Percentiles rank a stretch among this genome's conserved stretches.
phyloP scores from a whole-genome alignment of 352 stramenopile genomes.

The Pythium guiyangense region DNA sequence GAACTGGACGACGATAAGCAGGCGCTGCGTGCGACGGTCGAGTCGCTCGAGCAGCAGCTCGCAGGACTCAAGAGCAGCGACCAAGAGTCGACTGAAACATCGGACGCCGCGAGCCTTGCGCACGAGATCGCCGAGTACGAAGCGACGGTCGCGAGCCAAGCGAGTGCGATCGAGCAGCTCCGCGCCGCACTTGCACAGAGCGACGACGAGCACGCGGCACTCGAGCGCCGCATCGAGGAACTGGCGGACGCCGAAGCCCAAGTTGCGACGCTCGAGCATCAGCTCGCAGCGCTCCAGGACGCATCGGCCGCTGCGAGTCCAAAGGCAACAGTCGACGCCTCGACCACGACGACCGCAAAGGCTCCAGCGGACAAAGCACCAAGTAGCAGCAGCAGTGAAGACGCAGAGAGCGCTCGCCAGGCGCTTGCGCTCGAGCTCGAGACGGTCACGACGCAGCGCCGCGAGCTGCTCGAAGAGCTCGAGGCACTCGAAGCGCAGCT shows the following conservation, averaged over 20 bases:
- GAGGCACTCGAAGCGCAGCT: conserved; percentile 38
- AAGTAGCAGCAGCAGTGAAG: conserved; percentile 8
- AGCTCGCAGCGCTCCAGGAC: conserved; percentile 3
- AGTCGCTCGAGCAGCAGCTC: not conserved
- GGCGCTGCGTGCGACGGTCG: conserved; percentile 5
- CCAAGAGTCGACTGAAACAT: conserved; percentile 19
- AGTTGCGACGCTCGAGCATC: conserved; percentile 6
- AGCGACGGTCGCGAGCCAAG: conserved; percentile 13
- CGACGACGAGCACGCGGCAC: conserved; percentile 11
- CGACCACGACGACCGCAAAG: not conserved
- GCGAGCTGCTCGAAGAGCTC: conserved; percentile 42
- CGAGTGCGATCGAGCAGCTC: conserved; percentile 13
- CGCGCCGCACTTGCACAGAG: conserved; percentile 5
- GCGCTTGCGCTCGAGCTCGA: conserved; percentile 22
- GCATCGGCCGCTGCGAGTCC: not conserved
- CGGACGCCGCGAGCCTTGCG: conserved; percentile 10
- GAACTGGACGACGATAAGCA: conserved; percentile 21
- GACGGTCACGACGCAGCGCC: conserved; percentile 23
- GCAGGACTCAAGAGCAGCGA: conserved; percentile 18
- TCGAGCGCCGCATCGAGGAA: conserved; percentile 16
- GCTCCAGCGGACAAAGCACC: not conserved
- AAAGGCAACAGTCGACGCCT: not conserved
- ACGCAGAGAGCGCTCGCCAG: conserved; percentile 19
- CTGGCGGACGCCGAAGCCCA: conserved; percentile 11
- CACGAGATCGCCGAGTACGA: conserved; percentile 13